Percentiles rank a stretch among this genome's conserved stretches.
phyloP scores from a whole-genome alignment of 2,329 filamentous ascomycete genomes.

The Aspergillus japonicus region DNA sequence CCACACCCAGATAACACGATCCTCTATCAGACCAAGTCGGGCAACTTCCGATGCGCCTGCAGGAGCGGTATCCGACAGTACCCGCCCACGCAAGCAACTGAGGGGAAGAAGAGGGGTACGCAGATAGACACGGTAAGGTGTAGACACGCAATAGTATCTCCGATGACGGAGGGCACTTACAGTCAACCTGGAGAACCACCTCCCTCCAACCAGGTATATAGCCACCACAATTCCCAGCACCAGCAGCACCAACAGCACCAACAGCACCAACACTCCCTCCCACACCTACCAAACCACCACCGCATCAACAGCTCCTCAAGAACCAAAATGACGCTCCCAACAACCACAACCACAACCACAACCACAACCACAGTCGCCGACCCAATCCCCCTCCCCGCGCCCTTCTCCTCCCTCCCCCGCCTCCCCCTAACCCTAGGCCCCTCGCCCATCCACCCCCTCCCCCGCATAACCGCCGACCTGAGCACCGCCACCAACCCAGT shows the following conservation, averaged over 20 bases:
- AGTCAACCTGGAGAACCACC: too few relatives aligned
- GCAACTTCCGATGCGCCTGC: too few relatives aligned
- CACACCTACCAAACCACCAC: neutral
- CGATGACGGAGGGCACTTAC: too few relatives aligned
- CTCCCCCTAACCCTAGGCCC: constrained; percentile 64
- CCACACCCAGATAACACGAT: too few relatives aligned
- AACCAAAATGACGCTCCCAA: neutral
- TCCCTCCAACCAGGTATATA: neutral
- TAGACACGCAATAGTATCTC: too few relatives aligned
- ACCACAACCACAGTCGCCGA: neutral
- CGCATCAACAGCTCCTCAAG: neutral
- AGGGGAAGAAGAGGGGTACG: neutral
- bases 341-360: neutral
- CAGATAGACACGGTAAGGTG: too few relatives aligned
- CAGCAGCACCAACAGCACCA: neutral
- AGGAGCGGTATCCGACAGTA: too few relatives aligned
- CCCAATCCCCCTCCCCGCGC: constrained; percentile 52
- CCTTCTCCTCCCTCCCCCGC: constrained; percentile 63
- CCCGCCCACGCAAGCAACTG: neutral
- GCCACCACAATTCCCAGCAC: too few relatives aligned
- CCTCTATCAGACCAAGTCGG: too few relatives aligned
- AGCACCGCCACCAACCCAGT: constrained; percentile 39
- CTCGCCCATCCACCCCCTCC: constrained; percentile 66
- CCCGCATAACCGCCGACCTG: constrained; percentile 62
- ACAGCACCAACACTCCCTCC: neutral